Base-by-base conservation (phyloP, 225 moss, liverwort and hornwort genomes). In the Physcomitrium patens region DNA sequence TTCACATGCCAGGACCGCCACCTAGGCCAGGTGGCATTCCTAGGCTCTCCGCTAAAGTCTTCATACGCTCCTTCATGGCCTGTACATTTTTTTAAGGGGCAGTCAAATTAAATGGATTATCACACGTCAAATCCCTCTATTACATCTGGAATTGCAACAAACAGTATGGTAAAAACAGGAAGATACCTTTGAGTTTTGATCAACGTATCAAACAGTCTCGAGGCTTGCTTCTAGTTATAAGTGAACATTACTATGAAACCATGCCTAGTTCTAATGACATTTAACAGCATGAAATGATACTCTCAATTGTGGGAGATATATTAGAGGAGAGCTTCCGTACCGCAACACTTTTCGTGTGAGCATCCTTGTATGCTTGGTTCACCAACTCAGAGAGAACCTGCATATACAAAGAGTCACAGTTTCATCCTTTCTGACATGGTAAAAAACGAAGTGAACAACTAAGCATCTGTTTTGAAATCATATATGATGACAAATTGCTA, bases 11-110 rank as follows among this genome's bases (percentile, higher is more conserved):
- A 27, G 84, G 84, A 70, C 84, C 84, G 9, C 84, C 84, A 60
- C 84, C 84, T 15, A 84, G 60, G 70, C 84, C 84, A 66, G 95
- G 93, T 22, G 97, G 97, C 97, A 99, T 99, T 71, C 97, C 97
- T 9, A 99, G 97, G 74, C 95, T 99, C 64, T 94, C 93, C 42
- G 97, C 97, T 76, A 99, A 83, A 78, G 79, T 85, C 73, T 93
- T 93, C 97, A 99, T 99, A 48, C 95, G 87, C 65, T 95, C 95
- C 89, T 99, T 94, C 97, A 99, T 99, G 23, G 95, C 97, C 91
- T 90, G 77, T 81, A 79, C 62, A 78, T n/a, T 48, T 55, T 56
- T 23, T 7, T 60, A 19, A 14, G 16, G 42, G 27, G 44, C 49
- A 58, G 15, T 44, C 71, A 80, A 24, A 47, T 54, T 44, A 12